Percentiles rank a stretch among this genome's conserved stretches.
Evolutionary conservation across 1,284 basidiomycete genomes (phyloP).

Genomic region (Rhodotorula sp.): DNA sequence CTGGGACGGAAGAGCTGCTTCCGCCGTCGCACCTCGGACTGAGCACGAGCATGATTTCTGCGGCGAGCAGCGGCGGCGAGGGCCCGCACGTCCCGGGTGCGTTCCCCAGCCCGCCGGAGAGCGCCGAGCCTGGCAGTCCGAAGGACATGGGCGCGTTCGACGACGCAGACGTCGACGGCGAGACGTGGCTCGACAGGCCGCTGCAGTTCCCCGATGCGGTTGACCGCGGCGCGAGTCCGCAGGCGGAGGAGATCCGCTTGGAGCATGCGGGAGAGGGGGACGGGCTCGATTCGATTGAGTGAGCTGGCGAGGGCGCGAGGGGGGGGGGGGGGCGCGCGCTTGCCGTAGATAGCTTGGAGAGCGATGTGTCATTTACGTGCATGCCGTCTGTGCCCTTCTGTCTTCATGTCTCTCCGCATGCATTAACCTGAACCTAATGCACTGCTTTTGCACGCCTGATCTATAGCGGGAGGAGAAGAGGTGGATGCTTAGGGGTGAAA

Average conservation of each 20-base stretch:
- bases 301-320: background rate
- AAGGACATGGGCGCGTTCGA: constrained; percentile 11
- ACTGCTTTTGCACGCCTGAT: background rate
- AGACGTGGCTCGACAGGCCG: background rate
- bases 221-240: background rate
- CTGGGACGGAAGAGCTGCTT: constrained; percentile 11
- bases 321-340: background rate
- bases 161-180: background rate
- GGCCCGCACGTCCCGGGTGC: background rate
- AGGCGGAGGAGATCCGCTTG: background rate
- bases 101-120: background rate
- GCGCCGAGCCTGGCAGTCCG: constrained; percentile 8
- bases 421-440: background rate
- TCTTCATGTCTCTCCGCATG: too few relatives aligned
- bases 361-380: too few relatives aligned
- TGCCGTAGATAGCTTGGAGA: background rate
- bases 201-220: background rate
- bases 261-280: background rate
- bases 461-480: too few relatives aligned
- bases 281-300: background rate
- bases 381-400: too few relatives aligned
- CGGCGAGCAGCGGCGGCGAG: background rate
- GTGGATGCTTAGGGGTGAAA: constrained; percentile 43
- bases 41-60: background rate
- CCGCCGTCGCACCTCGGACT: background rate